Evolutionary conservation across 495 filamentous ascomycete species (phyloP).

Genomic region (Antarctomyces pellizariae): DNA sequence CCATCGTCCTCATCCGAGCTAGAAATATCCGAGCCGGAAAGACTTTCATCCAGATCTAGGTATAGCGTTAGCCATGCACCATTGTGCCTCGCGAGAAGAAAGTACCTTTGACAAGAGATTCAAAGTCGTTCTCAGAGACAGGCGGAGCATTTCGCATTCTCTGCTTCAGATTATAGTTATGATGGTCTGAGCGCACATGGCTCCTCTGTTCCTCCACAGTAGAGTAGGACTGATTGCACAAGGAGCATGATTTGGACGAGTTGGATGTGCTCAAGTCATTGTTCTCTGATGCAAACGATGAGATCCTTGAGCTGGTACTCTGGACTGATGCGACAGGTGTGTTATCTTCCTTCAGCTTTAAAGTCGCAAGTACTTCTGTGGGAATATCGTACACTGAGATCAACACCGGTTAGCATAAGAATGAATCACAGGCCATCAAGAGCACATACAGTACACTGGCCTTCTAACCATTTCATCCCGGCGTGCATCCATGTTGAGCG

Average conservation of each 20-base stretch:
- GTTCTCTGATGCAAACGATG: slow-evolving; percentile 9
- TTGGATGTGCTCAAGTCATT: too few relatives aligned
- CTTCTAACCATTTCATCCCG: slow-evolving; percentile 32
- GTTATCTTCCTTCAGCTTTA: slow-evolving; percentile 33
- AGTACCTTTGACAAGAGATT: slow-evolving; percentile 45
- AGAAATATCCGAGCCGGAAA: slow-evolving; percentile 52
- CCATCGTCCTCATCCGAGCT: slow-evolving; percentile 29
- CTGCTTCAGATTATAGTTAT: slow-evolving; percentile 84
- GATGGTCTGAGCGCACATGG: slow-evolving; percentile 79
- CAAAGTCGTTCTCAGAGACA: slow-evolving; percentile 60
- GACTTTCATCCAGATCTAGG: slow-evolving; percentile 57
- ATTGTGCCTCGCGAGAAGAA: neutral
- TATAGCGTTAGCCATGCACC: slow-evolving; percentile 1
- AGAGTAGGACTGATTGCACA: slow-evolving; percentile 48
- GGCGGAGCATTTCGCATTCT: slow-evolving; percentile 45
- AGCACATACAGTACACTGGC: slow-evolving; percentile 35
- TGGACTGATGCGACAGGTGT: too few relatives aligned
- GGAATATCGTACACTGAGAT: slow-evolving; percentile 67
- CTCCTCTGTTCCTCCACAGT: slow-evolving; percentile 60
- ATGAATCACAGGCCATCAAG: slow-evolving; percentile 1
- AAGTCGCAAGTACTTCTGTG: slow-evolving; percentile 42
- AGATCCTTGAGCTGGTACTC: slow-evolving; percentile 3
- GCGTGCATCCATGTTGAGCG: slow-evolving; percentile 15
- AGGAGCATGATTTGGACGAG: slow-evolving; percentile 53
- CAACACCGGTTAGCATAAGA: slow-evolving; percentile 6